Base-by-base conservation (phyloP, 2,329 filamentous ascomycete species). In the Chalara sp. region DNA sequence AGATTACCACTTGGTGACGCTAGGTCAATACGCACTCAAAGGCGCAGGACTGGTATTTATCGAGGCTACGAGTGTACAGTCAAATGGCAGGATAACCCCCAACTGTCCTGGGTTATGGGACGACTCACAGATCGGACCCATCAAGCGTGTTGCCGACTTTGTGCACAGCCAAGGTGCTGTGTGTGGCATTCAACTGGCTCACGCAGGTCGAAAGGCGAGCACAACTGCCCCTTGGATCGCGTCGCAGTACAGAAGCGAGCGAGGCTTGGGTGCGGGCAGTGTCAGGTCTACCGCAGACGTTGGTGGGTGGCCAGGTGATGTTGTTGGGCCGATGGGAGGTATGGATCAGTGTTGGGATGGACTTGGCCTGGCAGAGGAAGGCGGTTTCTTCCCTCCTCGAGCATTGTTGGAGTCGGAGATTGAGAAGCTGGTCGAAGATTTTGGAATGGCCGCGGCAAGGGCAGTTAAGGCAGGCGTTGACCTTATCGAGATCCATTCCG, bases 51-150 rank as follows among this genome's bases (percentile, higher is more conserved):
- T 95, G 13, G 72, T 85, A 46, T 79, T 90, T 53, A 75, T 91
- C 51, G 91, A 96, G 71, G 89, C 90, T 31, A 90, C 87, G 0
- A 74, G 82, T 32, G 86, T 95, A 0, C 74, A 80, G 7, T 70
- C 87, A 6, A 82, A 91, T 58, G 90, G 90, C 31, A 80, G 91
- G 50, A 95, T 95, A 72, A 86, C 87, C 1, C 89, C 89, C 1
- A 76, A 91, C 65, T 87, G 91, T 65, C 70, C 73, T 11, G 89
- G 91, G 1, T 70, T 96, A 6, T 96, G 90, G 91, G 76, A 86
- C 55, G 91, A 96, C 66, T 81, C 78, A 33, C 91, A 96, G 67
- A 84, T 91, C 53, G 84, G 78, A 2, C 54, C 54, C 10, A 70
- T 95, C 51, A 79, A 76, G 63, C 77, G 79, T 53, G 78, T 92